Percentiles rank a stretch among this genome's conserved stretches.
Evolutionary conservation across 805 yeast species (phyloP).

Genomic region (Candida koratica): DNA sequence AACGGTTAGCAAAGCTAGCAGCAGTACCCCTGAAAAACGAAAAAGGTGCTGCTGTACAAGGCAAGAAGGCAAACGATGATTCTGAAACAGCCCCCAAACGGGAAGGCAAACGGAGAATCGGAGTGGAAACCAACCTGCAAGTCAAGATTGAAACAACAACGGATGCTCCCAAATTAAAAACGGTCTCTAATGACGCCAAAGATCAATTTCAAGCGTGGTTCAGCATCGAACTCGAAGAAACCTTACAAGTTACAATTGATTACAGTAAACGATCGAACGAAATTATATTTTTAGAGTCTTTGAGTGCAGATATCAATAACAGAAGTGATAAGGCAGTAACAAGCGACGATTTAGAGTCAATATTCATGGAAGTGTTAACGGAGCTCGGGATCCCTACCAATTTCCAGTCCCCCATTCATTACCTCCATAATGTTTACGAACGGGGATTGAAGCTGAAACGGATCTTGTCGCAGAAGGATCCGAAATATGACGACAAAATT

Average conservation of each 20-base stretch:
- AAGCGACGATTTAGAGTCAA: constrained; percentile 42
- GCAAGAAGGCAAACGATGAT: constrained; percentile 2
- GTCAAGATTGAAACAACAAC: constrained; percentile 1
- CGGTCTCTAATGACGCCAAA: constrained; percentile 2
- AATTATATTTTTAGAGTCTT: constrained; percentile 21
- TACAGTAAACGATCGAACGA: constrained; percentile 14
- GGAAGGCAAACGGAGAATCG: neutral
- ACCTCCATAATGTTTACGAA: constrained; percentile 45
- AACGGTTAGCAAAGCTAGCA: constrained; percentile 50
- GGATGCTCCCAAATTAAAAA: neutral
- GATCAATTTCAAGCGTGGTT: constrained; percentile 39
- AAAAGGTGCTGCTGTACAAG: neutral
- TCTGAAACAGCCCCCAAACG: no score
- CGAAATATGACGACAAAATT: constrained; percentile 32
- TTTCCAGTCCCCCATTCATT: constrained; percentile 40
- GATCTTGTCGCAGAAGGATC: constrained; percentile 39
- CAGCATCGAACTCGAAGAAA: constrained; percentile 29
- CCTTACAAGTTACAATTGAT: constrained; percentile 34
- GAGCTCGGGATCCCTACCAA: constrained; percentile 46
- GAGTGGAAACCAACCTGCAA: neutral
- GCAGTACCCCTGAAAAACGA: constrained; percentile 5
- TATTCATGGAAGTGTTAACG: constrained; percentile 53
- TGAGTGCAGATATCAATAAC: constrained; percentile 21
- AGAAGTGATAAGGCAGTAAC: constrained; percentile 16
- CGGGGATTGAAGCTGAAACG: constrained; percentile 41